phyloP scores from a whole-genome alignment of 2,329 filamentous ascomycete species.

The Aspergillus sp. region DNA sequence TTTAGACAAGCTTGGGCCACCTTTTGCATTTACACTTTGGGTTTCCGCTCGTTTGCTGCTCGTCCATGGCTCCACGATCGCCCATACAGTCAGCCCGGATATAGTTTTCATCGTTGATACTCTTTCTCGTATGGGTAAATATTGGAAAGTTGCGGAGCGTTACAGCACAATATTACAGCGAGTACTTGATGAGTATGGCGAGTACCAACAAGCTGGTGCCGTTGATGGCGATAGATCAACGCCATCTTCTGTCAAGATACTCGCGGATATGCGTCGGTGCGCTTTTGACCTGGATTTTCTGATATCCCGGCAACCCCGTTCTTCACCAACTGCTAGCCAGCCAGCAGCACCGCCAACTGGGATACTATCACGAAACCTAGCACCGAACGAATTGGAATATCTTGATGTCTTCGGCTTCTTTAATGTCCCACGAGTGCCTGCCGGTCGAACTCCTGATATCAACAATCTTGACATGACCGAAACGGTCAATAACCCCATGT shows the following conservation, averaged over 20 bases:
- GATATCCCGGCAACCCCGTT: conserved; percentile 74
- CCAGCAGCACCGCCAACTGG: conserved; percentile 22
- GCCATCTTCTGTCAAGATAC: conserved; percentile 78
- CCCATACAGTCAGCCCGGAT: conserved; percentile 76
- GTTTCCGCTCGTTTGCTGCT: conserved; percentile 83
- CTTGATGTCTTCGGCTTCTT: conserved; percentile 94
- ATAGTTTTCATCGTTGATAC: conserved; percentile 81
- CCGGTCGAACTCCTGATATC: conserved; percentile 32
- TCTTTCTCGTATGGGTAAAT: conserved; percentile 73
- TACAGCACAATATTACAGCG: conserved; percentile 78
- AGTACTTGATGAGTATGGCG: conserved; percentile 81
- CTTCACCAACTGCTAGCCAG: conserved; percentile 36
- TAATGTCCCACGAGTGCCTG: conserved; percentile 75
- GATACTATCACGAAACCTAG: conserved; percentile 63
- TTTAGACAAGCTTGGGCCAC: conserved; percentile 78
- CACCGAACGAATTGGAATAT: conserved; percentile 82
- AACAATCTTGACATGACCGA: conserved; percentile 26
- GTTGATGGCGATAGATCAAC: conserved; percentile 70
- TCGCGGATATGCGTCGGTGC: conserved; percentile 87
- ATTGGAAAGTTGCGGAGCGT: conserved; percentile 82
- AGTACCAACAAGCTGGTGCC: conserved; percentile 64
- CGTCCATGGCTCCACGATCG: conserved; percentile 87
- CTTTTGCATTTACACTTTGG: conserved; percentile 91
- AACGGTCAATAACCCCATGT: conserved; percentile 34
- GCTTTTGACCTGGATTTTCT: conserved; percentile 89